Conservation (phyloP, 2,329 filamentous ascomycete species). For the Akanthomyces lecanii region DNA sequence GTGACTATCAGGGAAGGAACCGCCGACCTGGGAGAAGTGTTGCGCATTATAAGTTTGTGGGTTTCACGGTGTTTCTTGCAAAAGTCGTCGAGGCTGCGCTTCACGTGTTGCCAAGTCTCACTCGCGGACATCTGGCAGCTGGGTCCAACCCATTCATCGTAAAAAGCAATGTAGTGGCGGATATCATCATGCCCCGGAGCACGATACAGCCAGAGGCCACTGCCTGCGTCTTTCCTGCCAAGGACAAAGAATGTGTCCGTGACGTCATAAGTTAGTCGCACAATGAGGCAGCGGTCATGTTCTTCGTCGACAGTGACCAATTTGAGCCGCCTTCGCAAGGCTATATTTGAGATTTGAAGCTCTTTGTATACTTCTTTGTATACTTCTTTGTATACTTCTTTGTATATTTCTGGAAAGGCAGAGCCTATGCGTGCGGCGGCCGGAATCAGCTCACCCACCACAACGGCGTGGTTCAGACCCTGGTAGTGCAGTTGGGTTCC, state of each 20-base stretch:
- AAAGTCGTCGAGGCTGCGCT: not conserved
- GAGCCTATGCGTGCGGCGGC: not conserved
- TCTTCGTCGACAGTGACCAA: not conserved
- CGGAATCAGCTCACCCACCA: not conserved
- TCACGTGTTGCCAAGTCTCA: fast-evolving
- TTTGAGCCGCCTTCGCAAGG: not conserved
- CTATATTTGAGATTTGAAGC: no score
- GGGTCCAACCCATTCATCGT: not conserved
- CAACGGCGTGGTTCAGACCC: not conserved
- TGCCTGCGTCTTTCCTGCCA: not conserved
- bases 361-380: no score
- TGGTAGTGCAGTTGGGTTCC: not conserved
- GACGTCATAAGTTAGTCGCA: fast-evolving
- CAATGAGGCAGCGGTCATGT: not conserved
- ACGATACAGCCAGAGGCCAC: not conserved
- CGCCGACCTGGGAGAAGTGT: no score
- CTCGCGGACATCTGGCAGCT: not conserved
- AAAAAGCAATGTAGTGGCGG: not conserved
- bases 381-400: no score
- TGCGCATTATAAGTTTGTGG: not conserved
- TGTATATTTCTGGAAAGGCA: not conserved
- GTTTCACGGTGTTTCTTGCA: not conserved
- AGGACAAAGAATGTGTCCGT: not conserved
- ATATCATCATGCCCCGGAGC: fast-evolving
- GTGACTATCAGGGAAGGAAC: no score